Evolutionary conservation across 1,139 yeast species (phyloP).

Genomic region (Geotrichum aggregatum): DNA sequence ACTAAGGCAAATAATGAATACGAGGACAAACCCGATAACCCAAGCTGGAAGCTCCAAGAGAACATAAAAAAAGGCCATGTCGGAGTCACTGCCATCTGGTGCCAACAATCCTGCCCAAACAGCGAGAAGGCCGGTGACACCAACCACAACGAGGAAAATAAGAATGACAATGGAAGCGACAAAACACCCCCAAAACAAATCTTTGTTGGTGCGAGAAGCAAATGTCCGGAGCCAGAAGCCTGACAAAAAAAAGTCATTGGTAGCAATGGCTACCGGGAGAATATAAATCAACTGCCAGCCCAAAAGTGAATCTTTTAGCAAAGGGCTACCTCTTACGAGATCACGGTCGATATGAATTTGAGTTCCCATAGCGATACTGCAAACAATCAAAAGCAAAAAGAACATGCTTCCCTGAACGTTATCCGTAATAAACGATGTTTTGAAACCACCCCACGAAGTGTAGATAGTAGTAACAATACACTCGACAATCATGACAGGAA

Average conservation of each 20-base stretch:
- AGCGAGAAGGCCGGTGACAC: slow-evolving; percentile 79
- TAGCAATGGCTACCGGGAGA: slow-evolving; percentile 76
- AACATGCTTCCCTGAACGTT: slow-evolving; percentile 80
- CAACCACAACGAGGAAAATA: slow-evolving; percentile 64
- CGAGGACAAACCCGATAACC: slow-evolving; percentile 78
- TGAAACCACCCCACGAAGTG: slow-evolving; percentile 86
- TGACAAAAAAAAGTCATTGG: slow-evolving; percentile 85
- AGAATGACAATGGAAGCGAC: slow-evolving; percentile 68
- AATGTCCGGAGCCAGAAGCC: slow-evolving; percentile 95
- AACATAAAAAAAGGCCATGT: slow-evolving; percentile 65
- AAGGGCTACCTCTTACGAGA: slow-evolving; percentile 60
- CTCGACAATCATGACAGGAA: slow-evolving; percentile 81
- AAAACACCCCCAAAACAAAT: slow-evolving; percentile 68
- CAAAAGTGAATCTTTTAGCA: slow-evolving; percentile 57
- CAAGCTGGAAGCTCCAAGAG: slow-evolving; percentile 76
- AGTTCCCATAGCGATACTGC: slow-evolving; percentile 76
- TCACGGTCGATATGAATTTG: slow-evolving; percentile 66
- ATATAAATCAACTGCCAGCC: slow-evolving; percentile 92
- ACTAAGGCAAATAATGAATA: slow-evolving; percentile 67
- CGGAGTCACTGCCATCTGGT: slow-evolving; percentile 53
- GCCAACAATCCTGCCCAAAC: slow-evolving; percentile 79
- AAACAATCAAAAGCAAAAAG: slow-evolving; percentile 59
- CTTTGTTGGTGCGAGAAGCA: slow-evolving; percentile 76
- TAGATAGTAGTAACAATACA: slow-evolving; percentile 84
- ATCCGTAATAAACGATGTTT: slow-evolving; percentile 84